Base-by-base conservation (phyloP, 2,329 filamentous ascomycete genomes). In the Zasmidium angulare region DNA sequence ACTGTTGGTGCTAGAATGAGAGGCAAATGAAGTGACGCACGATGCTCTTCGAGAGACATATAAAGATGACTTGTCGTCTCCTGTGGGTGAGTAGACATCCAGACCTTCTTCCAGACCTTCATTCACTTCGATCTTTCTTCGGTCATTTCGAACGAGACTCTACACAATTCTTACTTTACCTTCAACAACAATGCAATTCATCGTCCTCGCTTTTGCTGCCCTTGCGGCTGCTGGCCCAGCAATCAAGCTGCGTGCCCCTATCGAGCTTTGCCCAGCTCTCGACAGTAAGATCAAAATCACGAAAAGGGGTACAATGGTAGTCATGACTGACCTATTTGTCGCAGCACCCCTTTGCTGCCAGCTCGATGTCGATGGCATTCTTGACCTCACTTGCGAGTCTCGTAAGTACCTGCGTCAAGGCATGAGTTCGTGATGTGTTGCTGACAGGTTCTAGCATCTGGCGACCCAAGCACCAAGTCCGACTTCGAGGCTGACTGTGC, bases 181-280 rank as follows among this genome's bases (percentile, higher is more conserved):
- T 22, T 20, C 51, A 26, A n/a, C 53, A 20, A 56, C 12, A 50
- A 64, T 64, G 62, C 59, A 64, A 23, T 62, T 64, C 57, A 43
- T 58, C 52, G 26, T 54, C 36, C 55, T 64, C 55, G 43, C 54
- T 56, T 40, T 64, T 31, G 53, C 52, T n/a, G 54, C 60, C 29
- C 56, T 62, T 11, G 59, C 56, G 10, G 60, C 62, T 24, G 51
- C 61, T 47, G 53, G 55, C 21, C 58, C 60, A 48, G 55, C 60
- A 20, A 26, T 59, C 52, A 29, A 56, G 29, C n/a, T 36, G 23
- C 58, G 55, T 22, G 56, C 46, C 23, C 53, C 54, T 2, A 53
- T 31, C 31, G 29, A 58, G 40, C 43, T 62, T 40, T 64, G 62
- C 54, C 57, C 60, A n/a, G 36, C 56, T 31, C 48, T 60, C 52